Evolutionary conservation across 2,329 filamentous ascomycete species (phyloP), one percentile per base, ranked within the genome.

Genomic region (Pseudogymnoascus pannorum): DNA sequence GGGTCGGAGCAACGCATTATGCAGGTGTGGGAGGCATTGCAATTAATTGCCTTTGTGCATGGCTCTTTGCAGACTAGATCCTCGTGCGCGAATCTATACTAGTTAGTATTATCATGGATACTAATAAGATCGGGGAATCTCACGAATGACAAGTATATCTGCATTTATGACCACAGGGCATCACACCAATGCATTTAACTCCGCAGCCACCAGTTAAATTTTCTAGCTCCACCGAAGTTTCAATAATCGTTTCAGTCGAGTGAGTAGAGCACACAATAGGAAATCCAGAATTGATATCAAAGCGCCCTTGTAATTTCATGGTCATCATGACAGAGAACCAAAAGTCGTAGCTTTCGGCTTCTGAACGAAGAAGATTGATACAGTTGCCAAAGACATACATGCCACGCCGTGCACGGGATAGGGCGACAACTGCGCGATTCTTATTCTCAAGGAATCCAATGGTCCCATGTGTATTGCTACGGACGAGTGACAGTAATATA

Each of bases 311-410:
- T 0, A 67, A 61, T n/a, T 54, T 51, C 68, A 87, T 79, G 1
- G 73, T 68, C 0, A 71, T 11, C 5, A 75, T 63, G 1, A 81
- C 72, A 11, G 69, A 66, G 11, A 60, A 18, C 68, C 69, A 73
- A 8, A 73, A 57, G 1, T 62, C 33, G 5, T 69, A 65, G 11
- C 71, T 16, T 65, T 60, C 1, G 22, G 61, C 38, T 68, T 66
- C 38, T 11, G 48, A 58, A 14, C 60, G 61, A 29, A 64, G 65
- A 0, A 83, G 65, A 35, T 81, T 82, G 7, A 79, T 67, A 11
- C 81, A 81, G 68, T 96, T 91, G 1, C 92, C 92, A 70, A 96
- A 96, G 38, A 96, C 79, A 72, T 92, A 96, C 63, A 96, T 85
- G 0, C 91, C 91, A 5, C 86, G 79, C 61, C 84, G 86, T 3